These are phyloP conservation scores for Aspergillus sergii DNA, from an alignment of 2,329 filamentous ascomycete species.

Conservation along the genomic window DNA sequence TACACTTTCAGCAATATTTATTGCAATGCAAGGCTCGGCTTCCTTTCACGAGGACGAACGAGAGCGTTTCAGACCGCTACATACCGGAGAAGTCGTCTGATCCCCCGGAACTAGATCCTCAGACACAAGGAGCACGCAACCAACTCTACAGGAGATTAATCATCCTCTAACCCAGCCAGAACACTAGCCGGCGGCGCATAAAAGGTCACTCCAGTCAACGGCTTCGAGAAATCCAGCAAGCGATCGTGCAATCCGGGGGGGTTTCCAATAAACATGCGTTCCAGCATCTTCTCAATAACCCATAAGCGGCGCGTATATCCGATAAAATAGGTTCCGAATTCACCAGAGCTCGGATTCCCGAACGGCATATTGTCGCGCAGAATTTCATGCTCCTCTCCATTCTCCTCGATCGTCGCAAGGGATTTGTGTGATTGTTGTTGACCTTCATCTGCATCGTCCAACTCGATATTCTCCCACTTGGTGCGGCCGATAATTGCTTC, in stretches of 20 bases:
- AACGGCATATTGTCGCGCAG: slow-evolving; percentile 65
- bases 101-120: background rate
- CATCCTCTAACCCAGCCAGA: slow-evolving; percentile 31
- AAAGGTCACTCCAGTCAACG: slow-evolving; percentile 57
- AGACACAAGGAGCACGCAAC: too few relatives aligned
- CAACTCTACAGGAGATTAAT: background rate
- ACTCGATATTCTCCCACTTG: slow-evolving; percentile 60
- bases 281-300: slow-evolving; percentile 62
- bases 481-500: slow-evolving; percentile 61
- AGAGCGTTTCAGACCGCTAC: background rate
- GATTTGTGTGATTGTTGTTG: slow-evolving; percentile 57
- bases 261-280: slow-evolving; percentile 60
- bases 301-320: slow-evolving; percentile 56
- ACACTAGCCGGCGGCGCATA: slow-evolving; percentile 53
- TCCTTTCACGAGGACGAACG: background rate
- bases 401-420: slow-evolving; percentile 56
- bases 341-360: slow-evolving; percentile 53
- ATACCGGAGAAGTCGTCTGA: background rate
- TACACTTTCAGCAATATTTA: background rate
- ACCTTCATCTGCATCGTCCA: slow-evolving; percentile 52
- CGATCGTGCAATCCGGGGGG: slow-evolving; percentile 59
- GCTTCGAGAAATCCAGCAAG: slow-evolving; percentile 57
- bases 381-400: slow-evolving; percentile 56
- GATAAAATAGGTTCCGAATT: slow-evolving; percentile 63
- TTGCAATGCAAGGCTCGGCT: background rate